Conservation (phyloP, 2,329 filamentous ascomycete genomes). For the Scedosporium boydii region DNA sequence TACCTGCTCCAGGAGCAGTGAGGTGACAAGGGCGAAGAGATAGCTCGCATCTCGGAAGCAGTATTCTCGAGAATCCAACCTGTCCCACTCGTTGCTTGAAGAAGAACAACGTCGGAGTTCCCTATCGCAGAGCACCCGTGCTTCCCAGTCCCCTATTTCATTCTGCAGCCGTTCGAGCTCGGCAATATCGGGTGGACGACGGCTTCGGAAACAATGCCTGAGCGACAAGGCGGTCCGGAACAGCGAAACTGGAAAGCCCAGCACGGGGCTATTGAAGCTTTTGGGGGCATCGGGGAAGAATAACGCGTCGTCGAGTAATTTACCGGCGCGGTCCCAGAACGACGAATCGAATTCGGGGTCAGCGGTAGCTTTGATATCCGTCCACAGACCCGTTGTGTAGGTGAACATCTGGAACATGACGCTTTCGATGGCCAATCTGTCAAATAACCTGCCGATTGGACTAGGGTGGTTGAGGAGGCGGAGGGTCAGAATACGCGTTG, state of each 20-base stretch:
- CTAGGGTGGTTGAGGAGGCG: conserved; percentile 8
- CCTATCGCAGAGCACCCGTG: too few species aligned
- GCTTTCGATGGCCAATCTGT: conserved; percentile 15
- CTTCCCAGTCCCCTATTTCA: too few species aligned
- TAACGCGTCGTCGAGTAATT: conserved; percentile 6
- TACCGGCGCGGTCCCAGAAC: conserved; percentile 14
- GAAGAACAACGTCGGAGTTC: too few species aligned
- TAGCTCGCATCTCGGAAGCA: too few species aligned
- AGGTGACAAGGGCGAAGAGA: too few species aligned
- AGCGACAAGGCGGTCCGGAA: conserved; percentile 11
- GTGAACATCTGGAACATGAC: conserved; percentile 16
- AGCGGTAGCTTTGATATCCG: conserved; percentile 6
- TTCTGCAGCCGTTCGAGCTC: too few species aligned
- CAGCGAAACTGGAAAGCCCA: conserved; percentile 14
- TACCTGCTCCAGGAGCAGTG: too few species aligned
- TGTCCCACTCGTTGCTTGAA: too few species aligned
- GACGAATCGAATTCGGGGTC: conserved; percentile 9
- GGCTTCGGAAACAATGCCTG: neutral
- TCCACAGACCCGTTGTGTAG: conserved; percentile 14
- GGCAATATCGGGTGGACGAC: too few species aligned
- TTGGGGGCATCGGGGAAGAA: conserved; percentile 9
- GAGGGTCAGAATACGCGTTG: conserved; percentile 12
- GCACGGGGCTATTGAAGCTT: conserved; percentile 14
- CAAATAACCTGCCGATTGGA: conserved; percentile 11
- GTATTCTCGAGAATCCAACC: too few species aligned